Percentiles rank a stretch among this genome's conserved stretches.
These are phyloP conservation scores for Colletotrichum zoysiae DNA, from an alignment of 2,329 filamentous ascomycete genomes.

Conservation along the genomic window DNA sequence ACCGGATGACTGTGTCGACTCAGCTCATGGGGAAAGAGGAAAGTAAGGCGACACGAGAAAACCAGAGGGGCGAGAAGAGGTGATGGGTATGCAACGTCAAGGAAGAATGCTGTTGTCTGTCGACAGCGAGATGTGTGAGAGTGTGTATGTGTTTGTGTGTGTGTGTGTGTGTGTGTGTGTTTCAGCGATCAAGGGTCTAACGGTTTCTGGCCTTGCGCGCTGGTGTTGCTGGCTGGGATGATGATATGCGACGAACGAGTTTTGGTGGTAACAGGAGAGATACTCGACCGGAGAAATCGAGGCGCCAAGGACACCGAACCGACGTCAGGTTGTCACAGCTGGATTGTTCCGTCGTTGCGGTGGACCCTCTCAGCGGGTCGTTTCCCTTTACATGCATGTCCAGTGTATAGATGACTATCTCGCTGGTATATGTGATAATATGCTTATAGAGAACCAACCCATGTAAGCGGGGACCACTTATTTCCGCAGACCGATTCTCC, in stretches of 20 bases:
- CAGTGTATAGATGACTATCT: background rate
- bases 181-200: slow-evolving; percentile 39
- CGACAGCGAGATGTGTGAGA: background rate
- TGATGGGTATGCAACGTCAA: slow-evolving; percentile 16
- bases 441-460: accelerated
- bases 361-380: background rate
- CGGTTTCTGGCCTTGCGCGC: slow-evolving; percentile 4
- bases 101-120: slow-evolving; percentile 18
- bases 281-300: slow-evolving; percentile 27
- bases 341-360: slow-evolving; percentile 31
- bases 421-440: too few relatives aligned
- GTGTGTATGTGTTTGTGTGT: background rate
- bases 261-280: slow-evolving; percentile 24
- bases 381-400: background rate
- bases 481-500: slow-evolving; percentile 29
- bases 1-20: slow-evolving; percentile 44
- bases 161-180: background rate
- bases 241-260: slow-evolving; percentile 31
- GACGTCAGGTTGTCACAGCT: slow-evolving; percentile 16
- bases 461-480: slow-evolving; percentile 23
- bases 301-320: slow-evolving; percentile 12
- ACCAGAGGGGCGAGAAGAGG: slow-evolving; percentile 19
- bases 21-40: slow-evolving; percentile 39
- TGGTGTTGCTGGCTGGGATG: slow-evolving; percentile 21
- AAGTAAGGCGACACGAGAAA: slow-evolving; percentile 25